phyloP scores from a whole-genome alignment of 352 stramenopile genomes.

The Pythium biforme region DNA sequence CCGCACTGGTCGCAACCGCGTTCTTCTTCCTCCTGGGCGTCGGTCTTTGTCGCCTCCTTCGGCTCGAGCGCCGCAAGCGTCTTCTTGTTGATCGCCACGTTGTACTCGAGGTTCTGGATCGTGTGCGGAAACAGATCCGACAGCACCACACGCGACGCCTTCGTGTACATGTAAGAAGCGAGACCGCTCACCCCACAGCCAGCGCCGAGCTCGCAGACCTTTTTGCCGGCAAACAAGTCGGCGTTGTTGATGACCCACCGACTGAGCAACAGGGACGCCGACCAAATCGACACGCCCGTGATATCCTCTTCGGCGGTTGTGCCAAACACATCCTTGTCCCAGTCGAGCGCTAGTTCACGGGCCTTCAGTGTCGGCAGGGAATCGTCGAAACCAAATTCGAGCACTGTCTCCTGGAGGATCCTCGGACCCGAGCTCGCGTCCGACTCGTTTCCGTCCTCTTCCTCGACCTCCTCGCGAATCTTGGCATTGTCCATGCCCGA shows the following conservation, averaged over 20 bases:
- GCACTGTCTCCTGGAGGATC: conserved; percentile 79
- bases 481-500: conserved; percentile 69
- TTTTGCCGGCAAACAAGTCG: conserved; percentile 60
- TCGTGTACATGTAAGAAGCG: conserved; percentile 75
- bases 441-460: conserved; percentile 37
- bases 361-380: conserved; percentile 61
- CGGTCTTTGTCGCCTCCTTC: conserved; percentile 3
- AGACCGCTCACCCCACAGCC: conserved; percentile 84
- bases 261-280: conserved; percentile 81
- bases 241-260: conserved; percentile 79
- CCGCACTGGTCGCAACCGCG: conserved; percentile 65
- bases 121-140: conserved; percentile 84
- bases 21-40: conserved; percentile 32
- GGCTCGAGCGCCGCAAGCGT: background rate
- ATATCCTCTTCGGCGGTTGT: conserved; percentile 83
- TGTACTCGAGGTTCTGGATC: conserved; percentile 80
- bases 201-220: conserved; percentile 80
- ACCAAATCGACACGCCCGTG: conserved; percentile 88
- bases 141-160: conserved; percentile 71
- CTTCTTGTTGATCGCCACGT: conserved; percentile 72
- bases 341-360: conserved; percentile 80
- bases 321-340: conserved; percentile 80
- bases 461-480: conserved; percentile 62
- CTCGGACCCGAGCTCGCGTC: conserved; percentile 32
- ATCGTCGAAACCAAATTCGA: conserved; percentile 74